These are phyloP conservation scores for Sapria himalayana DNA, from an alignment of 345 rosid genomes.

Conservation along the genomic window DNA sequence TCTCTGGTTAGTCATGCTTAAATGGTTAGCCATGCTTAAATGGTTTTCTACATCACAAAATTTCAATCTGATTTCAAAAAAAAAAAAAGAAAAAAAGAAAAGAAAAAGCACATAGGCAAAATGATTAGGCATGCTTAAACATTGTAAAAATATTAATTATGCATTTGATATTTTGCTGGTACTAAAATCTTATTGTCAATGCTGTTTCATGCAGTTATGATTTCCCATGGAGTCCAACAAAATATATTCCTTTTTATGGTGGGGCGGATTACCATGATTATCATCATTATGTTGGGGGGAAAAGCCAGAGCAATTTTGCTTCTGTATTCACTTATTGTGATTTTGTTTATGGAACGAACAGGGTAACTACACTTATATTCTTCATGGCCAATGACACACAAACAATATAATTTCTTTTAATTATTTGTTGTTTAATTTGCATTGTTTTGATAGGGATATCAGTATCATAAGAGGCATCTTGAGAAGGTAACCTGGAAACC, in stretches of 20 bases:
- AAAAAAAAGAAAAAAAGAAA: too few relatives aligned
- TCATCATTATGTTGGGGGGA: conserved; percentile 95
- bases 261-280: conserved; percentile 97
- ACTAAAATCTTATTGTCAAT: too few relatives aligned
- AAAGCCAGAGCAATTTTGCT: conserved; percentile 97
- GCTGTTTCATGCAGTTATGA: conserved; percentile 35
- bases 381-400: too few relatives aligned
- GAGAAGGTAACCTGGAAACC: conserved; percentile 38
- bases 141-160: too few relatives aligned
- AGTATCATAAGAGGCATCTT: conserved; percentile 67
- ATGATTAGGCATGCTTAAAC: too few relatives aligned
- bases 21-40: too few relatives aligned
- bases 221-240: conserved; percentile 78
- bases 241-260: conserved; percentile 83
- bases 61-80: too few relatives aligned
- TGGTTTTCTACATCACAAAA: too few relatives aligned
- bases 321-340: conserved; percentile 96
- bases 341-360: conserved; percentile 80
- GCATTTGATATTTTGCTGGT: too few relatives aligned
- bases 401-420: neutral
- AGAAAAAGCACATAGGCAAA: too few relatives aligned
- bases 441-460: conserved; percentile 41
- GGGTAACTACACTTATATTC: conserved; percentile 19
- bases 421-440: conserved; percentile 3
- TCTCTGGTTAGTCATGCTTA: too few relatives aligned